A percentile compares a stretch with the other conserved stretches of the same genome.
phyloP scores from a whole-genome alignment of 352 stramenopile species.

The Peronosclerospora sorghi region DNA sequence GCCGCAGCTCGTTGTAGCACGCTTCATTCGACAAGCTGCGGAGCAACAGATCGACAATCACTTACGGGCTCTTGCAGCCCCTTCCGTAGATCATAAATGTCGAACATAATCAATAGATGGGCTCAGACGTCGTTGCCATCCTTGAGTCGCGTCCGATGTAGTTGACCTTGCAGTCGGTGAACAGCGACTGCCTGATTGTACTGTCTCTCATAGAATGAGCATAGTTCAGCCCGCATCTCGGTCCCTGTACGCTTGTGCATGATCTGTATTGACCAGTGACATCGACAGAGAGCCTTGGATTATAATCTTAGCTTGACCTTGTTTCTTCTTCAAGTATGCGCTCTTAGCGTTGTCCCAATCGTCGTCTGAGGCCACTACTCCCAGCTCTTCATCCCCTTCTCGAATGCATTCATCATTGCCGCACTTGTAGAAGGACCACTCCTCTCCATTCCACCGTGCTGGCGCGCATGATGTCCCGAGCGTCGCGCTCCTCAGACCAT shows the following conservation, averaged over 20 bases:
- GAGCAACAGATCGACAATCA: too few species aligned
- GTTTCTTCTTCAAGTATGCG: conserved; percentile 6
- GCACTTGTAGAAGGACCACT: conserved; percentile 12
- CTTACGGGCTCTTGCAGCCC: too few species aligned
- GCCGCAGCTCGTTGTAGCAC: too few species aligned
- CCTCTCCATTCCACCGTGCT: conserved; percentile 2
- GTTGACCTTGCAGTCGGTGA: not conserved
- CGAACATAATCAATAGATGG: too few species aligned
- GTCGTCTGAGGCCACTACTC: not conserved
- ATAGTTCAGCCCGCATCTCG: conserved; percentile 4
- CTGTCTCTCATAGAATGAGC: conserved; percentile 5
- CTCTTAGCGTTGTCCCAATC: conserved; percentile 1
- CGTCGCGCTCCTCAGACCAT: too few species aligned
- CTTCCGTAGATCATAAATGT: too few species aligned
- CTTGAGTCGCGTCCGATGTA: not conserved
- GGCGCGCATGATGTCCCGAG: too few species aligned
- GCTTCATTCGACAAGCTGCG: too few species aligned
- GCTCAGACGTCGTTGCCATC: too few species aligned
- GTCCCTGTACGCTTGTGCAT: conserved; percentile 7
- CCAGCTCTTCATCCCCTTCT: conserved; percentile 2
- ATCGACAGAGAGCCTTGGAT: too few species aligned
- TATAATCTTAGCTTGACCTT: conserved; percentile 2
- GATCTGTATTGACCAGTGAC: too few species aligned
- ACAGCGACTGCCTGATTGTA: not conserved
- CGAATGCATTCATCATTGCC: conserved; percentile 6